Evolutionary conservation across 495 filamentous ascomycete species (phyloP), one percentile per base, ranked within the genome.

Genomic region (Antarctomyces pellizariae): DNA sequence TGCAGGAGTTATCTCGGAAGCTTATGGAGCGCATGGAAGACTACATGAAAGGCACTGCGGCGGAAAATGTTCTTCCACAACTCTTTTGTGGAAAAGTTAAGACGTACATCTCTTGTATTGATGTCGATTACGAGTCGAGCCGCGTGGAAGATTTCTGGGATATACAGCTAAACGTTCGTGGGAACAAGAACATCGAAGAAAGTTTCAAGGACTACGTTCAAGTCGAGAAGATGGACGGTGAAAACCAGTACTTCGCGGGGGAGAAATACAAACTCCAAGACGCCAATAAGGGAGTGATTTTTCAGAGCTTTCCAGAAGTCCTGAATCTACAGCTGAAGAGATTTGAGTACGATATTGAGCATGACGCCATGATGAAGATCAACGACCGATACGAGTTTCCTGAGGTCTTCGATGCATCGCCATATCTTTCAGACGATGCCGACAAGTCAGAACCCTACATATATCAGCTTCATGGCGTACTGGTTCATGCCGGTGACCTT

Each of bases 371-470:
- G 86, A 90, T 84, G 69, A 99, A 99, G 52, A 75, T 99, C 43
- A 95, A 99, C 44, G 86, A 95, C 43, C 74, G 84, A 25, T 91
- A 92, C 47, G 86, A 91, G 33, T 99, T 93, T 46, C 86, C 86
- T 3, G 78, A 93, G 41, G 63, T 74, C 36, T 89, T 89, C 41
- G 82, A 99, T 48, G 77, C 83, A 4, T 53, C 69, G 3, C 79
- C 75, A 6, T 99, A 90, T 43, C 67, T 99, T 10, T 74, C 78
- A 25, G 66, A 74, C 10, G 71, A 78, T 18, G 83, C 82, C 7
- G 86, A 95, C 40, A 72, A 55, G 39, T 83, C 75, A 5, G 82
- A 93, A 42, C 58, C 83, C 1, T 93, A 80, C 63, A 54, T 67
- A 26, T 99, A 95, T 46, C 67, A 90, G 42, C 53, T 99, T 10